These are phyloP conservation scores for Fusarium devonianum DNA, from an alignment of 2,329 filamentous ascomycete genomes.

Conservation along the genomic window DNA sequence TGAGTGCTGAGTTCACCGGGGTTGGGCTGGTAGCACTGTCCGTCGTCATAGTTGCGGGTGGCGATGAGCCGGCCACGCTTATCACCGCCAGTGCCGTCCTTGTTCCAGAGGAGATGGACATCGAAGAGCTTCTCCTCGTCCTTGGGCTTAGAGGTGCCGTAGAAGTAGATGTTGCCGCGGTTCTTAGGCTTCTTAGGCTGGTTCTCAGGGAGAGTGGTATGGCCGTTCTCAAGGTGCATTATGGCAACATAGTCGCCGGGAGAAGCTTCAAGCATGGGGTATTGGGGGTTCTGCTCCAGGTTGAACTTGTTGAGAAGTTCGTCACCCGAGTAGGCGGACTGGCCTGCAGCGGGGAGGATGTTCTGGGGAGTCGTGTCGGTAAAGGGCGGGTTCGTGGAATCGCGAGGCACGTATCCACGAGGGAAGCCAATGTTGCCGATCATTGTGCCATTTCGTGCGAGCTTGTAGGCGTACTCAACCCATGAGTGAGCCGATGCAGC, in stretches of 20 bases:
- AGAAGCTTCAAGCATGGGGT: conserved; percentile 67
- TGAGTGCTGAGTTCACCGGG: conserved; percentile 60
- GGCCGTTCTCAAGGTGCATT: conserved; percentile 77
- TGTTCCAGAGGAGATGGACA: conserved; percentile 80
- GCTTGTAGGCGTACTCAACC: conserved; percentile 77
- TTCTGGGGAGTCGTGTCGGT: conserved; percentile 66
- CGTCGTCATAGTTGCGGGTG: conserved; percentile 85
- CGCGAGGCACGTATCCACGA: conserved; percentile 72
- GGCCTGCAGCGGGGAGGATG: conserved; percentile 66
- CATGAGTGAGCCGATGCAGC: conserved; percentile 72
- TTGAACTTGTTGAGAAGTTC: conserved; percentile 58
- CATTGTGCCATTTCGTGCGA: conserved; percentile 78
- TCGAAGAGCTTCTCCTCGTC: conserved; percentile 60
- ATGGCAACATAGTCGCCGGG: conserved; percentile 71
- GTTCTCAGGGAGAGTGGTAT: conserved; percentile 68
- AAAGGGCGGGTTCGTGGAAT: conserved; percentile 56
- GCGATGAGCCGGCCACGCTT: conserved; percentile 77
- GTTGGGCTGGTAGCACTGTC: conserved; percentile 86
- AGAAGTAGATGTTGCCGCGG: conserved; percentile 76
- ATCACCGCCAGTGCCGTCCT: conserved; percentile 81
- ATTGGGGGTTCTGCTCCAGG: conserved; percentile 53
- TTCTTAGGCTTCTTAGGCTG: conserved; percentile 68
- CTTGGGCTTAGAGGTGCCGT: conserved; percentile 70
- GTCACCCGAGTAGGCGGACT: conserved; percentile 69
- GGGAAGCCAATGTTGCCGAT: conserved; percentile 74